Evolutionary conservation across 2,329 filamentous ascomycete genomes (phyloP), one percentile per base, ranked within the genome.

Genomic region (Fusarium sp.): DNA sequence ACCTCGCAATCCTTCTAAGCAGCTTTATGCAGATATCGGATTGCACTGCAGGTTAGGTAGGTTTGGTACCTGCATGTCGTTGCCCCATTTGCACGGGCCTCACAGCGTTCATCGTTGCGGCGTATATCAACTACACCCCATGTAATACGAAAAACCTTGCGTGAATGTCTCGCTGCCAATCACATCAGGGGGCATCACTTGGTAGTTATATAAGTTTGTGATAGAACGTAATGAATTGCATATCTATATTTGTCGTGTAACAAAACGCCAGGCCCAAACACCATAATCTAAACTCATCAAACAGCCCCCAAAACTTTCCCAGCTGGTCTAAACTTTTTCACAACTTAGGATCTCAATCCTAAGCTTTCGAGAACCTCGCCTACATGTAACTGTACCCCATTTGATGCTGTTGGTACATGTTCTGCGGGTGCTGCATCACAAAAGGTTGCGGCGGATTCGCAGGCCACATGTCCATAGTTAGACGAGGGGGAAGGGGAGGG

Each of bases 401-500:
- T 48, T 11, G 45, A 28, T 24, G n/a, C 15, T 11, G 20, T 22
- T 22, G 45, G 13, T 28, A 28, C 22, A 3, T n/a, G 28, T 15
- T 11, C 47, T 50, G 28, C 20, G 15, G 30, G n/a, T 35, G 48
- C 17, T 3, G 8, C 30, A 17, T 13, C 14, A 7, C 10, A n/a
- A 11, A 14, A 24, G 30, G 12, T 20, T 35, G 26, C 35, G 35
- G 17, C 17, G 4, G 35, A 18, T 36, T 36, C 35, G 15, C 9
- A 18, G 5, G 15, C 35, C 35, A 0, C 35, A 18, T 1, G 9
- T 18, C 35, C 35, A 36, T 36, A 36, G 0, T 9, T 10, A 2
- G 35, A 36, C 17, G 9, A n/a, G 13, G 32, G 14, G 3, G 32
- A 17, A 12, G 18, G 6, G 42, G 9, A n/a, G 22, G 35, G 17